Evolutionary conservation across 805 yeast genomes (phyloP), one percentile per base, ranked within the genome.

Genomic region (Metschnikowia amazonensis): DNA sequence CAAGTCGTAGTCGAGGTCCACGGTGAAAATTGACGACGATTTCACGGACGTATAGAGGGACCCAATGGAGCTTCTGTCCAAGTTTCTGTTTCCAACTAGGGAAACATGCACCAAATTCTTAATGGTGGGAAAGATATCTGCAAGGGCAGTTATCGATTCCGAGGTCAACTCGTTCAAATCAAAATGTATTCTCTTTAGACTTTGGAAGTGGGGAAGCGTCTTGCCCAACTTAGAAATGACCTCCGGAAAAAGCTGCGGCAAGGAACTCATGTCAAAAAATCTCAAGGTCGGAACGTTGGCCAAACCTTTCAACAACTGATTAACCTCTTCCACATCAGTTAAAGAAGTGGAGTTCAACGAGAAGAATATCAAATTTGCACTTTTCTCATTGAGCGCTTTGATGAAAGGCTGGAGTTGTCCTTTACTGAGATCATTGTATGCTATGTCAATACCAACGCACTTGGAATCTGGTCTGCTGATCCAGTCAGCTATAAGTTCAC

Each of bases 361-460:
- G 47, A 78, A 77, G 53, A 79, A 79, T 5, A 71, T 63, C 45
- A 79, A 58, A 33, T 74, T 70, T 44, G 62, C 51, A 16, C 59
- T 59, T 5, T 64, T 65, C 23, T 56, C 55, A 9, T 56, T 60
- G 49, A 79, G 73, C 1, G 67, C 69, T 4, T 70, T 60, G 18
- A 71, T 74, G 44, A 78, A 69, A 1, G 79, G 79, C n/a, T 48
- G 43, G 42, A 79, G 59, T 53, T 73, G 75, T 2, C 77, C 78
- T 3, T 65, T 53, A 28, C 74, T 69, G 44, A 79, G 59, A 55
- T 77, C 79, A 56, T 79, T 79, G 54, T 73, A 76, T 1, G 79
- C 83, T 36, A 79, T 64, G 59, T 79, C 84, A 16, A 79, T 69
- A 1, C 84, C 84, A 36, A 70, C 64, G 58, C 82, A 78, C 20